Conservation (phyloP, 2,329 filamentous ascomycete genomes). For the Didymella glomerata region DNA sequence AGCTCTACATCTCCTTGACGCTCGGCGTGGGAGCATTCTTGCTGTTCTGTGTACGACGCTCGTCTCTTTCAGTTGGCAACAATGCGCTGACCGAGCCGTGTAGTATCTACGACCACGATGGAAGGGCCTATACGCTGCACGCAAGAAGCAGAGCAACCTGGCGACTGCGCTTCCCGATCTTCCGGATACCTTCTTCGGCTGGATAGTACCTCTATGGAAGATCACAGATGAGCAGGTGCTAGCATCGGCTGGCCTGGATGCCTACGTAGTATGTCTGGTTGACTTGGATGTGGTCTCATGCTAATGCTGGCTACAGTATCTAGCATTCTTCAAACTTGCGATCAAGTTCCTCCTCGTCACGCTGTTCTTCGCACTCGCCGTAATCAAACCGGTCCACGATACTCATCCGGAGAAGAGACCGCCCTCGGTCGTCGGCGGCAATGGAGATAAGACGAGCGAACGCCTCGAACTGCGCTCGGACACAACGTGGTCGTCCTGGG, state of each 20-base stretch:
- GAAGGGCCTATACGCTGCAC: slow-evolving; percentile 87
- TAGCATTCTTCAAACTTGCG: slow-evolving; percentile 95
- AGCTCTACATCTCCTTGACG: slow-evolving; percentile 75
- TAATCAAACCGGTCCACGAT: slow-evolving; percentile 87
- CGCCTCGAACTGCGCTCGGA: slow-evolving; percentile 34
- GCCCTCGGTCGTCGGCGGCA: slow-evolving; percentile 14
- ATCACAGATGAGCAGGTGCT: slow-evolving; percentile 91
- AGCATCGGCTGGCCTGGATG: slow-evolving; percentile 89
- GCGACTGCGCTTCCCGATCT: slow-evolving; percentile 76
- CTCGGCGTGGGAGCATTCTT: slow-evolving; percentile 77
- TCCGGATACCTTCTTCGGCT: slow-evolving; percentile 86
- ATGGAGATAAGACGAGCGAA: slow-evolving; percentile 22
- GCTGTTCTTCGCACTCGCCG: slow-evolving; percentile 78
- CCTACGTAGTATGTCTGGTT: slow-evolving; percentile 75
- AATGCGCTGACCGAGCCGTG: slow-evolving; percentile 33
- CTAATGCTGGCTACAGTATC: slow-evolving; percentile 64
- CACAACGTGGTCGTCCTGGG: slow-evolving; percentile 28
- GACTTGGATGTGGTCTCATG: not conserved
- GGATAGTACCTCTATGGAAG: slow-evolving; percentile 85
- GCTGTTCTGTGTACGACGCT: slow-evolving; percentile 73
- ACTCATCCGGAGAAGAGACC: slow-evolving; percentile 59
- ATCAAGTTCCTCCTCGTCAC: slow-evolving; percentile 82
- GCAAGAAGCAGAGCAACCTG: slow-evolving; percentile 77
- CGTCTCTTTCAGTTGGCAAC: slow-evolving; percentile 6
- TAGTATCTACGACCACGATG: slow-evolving; percentile 89